Evolutionary conservation across 2,329 filamentous ascomycete genomes (phyloP).

Genomic region (Trichoderma koningii): DNA sequence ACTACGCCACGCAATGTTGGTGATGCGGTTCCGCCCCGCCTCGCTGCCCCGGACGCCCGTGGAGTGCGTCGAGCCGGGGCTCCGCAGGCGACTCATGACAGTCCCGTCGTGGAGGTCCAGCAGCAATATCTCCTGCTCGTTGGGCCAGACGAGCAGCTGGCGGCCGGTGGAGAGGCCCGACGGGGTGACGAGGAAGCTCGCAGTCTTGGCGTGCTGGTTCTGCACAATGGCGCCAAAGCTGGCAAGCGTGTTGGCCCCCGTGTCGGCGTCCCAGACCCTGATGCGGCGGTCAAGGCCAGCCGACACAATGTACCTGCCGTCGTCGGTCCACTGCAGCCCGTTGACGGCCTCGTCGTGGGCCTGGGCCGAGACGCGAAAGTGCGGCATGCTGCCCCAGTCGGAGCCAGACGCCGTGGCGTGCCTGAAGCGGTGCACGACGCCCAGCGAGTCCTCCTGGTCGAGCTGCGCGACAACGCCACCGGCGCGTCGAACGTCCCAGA

Average conservation of each 20-base stretch:
- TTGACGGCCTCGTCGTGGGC: constrained; percentile 85
- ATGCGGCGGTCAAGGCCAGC: constrained; percentile 82
- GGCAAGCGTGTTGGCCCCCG: constrained; percentile 81
- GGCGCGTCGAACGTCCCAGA: constrained; percentile 86
- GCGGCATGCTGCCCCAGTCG: constrained; percentile 37
- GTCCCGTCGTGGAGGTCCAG: constrained; percentile 79
- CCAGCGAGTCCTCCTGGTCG: constrained; percentile 80
- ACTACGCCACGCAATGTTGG: constrained; percentile 72
- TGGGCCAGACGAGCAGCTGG: constrained; percentile 78
- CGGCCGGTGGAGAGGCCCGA: constrained; percentile 54
- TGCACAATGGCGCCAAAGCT: constrained; percentile 83
- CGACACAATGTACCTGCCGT: constrained; percentile 74
- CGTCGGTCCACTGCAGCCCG: constrained; percentile 79
- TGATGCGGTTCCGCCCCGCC: constrained; percentile 67
- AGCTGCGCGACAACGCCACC: constrained; percentile 74
- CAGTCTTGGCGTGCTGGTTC: constrained; percentile 66
- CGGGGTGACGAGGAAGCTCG: constrained; percentile 66
- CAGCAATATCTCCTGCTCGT: constrained; percentile 75
- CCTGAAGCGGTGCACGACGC: constrained; percentile 53
- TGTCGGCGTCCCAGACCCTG: constrained; percentile 81
- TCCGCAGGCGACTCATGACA: constrained; percentile 69
- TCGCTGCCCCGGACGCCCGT: constrained; percentile 48
- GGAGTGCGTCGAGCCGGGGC: constrained; percentile 58
- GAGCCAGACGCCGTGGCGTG: constrained; percentile 39
- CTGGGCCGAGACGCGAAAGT: constrained; percentile 54